A percentile compares a stretch with the other conserved stretches of the same genome.
Evolutionary conservation across 1,139 yeast genomes (phyloP).

Genomic region (Groenewaldozyma auringiensis): DNA sequence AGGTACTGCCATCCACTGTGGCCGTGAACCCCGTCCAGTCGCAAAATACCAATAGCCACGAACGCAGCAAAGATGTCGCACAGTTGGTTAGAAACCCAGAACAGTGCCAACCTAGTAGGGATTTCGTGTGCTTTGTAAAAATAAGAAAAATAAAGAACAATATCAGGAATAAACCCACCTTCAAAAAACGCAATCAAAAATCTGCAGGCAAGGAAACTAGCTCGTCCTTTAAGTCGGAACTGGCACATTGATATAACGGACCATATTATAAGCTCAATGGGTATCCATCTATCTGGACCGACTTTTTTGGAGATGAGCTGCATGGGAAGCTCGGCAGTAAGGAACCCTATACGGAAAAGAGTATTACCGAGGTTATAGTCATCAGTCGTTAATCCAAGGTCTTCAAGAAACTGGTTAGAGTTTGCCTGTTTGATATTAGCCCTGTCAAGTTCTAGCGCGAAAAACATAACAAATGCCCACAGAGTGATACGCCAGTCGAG

Average conservation of each 20-base stretch:
- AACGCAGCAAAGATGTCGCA: slow-evolving; percentile 30
- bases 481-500: slow-evolving; percentile 40
- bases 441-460: slow-evolving; percentile 46
- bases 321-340: slow-evolving; percentile 47
- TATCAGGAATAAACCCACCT: slow-evolving; percentile 51
- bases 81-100: slow-evolving; percentile 31
- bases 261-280: slow-evolving; percentile 45
- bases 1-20: slow-evolving; percentile 43
- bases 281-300: slow-evolving; percentile 52
- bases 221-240: slow-evolving; percentile 33
- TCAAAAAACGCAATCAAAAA: slow-evolving; percentile 42
- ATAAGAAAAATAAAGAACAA: slow-evolving; percentile 45
- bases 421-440: slow-evolving; percentile 45
- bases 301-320: slow-evolving; percentile 44
- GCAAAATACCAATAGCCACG: slow-evolving; percentile 39
- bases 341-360: slow-evolving; percentile 38
- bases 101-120: slow-evolving; percentile 42
- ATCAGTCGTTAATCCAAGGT: slow-evolving; percentile 39
- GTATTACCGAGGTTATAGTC: slow-evolving; percentile 46
- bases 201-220: slow-evolving; percentile 38
- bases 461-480: slow-evolving; percentile 43
- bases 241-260: slow-evolving; percentile 44
- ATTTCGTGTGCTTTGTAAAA: slow-evolving; percentile 45
- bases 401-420: slow-evolving; percentile 42
- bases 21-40: slow-evolving; percentile 27